These are phyloP conservation scores for Silene conica DNA, from an alignment of 148 eudicot species.

Conservation along the genomic window DNA sequence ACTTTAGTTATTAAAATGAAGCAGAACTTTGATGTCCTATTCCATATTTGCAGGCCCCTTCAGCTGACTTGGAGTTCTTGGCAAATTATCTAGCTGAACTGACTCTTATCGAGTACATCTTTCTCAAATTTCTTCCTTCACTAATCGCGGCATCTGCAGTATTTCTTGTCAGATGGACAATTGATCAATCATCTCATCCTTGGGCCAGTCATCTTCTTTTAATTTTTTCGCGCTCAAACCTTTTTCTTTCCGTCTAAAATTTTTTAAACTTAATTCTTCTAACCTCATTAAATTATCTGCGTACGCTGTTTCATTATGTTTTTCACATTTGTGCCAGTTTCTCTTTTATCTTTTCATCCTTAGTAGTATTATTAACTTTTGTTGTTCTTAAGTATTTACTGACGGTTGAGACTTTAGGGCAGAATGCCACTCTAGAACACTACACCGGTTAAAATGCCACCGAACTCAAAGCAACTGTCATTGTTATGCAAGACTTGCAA, in stretches of 20 bases:
- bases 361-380: no score
- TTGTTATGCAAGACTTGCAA: slow-evolving; percentile 66
- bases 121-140: slow-evolving; percentile 71
- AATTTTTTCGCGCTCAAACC: not conserved
- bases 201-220: slow-evolving; percentile 45
- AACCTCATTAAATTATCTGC: not conserved
- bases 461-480: slow-evolving; percentile 51
- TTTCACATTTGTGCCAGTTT: no score
- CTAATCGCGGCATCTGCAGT: slow-evolving; percentile 83
- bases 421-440: slow-evolving; percentile 79
- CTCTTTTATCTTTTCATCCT: no score
- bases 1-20: not conserved
- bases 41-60: slow-evolving; percentile 19
- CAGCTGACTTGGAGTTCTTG: slow-evolving; percentile 60
- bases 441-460: slow-evolving; percentile 51
- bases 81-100: slow-evolving; percentile 82
- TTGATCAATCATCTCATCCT: slow-evolving; percentile 62
- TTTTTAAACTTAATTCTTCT: no score
- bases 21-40: not conserved
- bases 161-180: slow-evolving; percentile 76
- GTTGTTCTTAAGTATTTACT: not conserved
- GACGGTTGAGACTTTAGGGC: slow-evolving; percentile 18
- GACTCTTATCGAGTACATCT: slow-evolving; percentile 68
- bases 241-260: not conserved
- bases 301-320: not conserved